These are phyloP conservation scores for Thraustochytrium sp. DNA, from an alignment of 352 stramenopile species.

Conservation along the genomic window DNA sequence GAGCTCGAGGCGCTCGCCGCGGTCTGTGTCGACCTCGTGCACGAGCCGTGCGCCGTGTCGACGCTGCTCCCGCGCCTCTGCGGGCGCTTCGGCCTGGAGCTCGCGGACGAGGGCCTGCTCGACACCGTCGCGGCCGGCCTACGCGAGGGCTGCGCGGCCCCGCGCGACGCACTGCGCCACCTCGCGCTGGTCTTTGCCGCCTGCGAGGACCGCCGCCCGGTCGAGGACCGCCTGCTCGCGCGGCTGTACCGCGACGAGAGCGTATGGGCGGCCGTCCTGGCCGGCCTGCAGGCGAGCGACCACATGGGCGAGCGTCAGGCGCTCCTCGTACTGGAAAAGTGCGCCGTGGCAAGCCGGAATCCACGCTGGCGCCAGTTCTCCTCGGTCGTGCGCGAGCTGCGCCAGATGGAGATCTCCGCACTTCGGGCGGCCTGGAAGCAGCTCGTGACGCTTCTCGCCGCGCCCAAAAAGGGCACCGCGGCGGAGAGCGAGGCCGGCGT, in stretches of 20 bases:
- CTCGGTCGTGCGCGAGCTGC: background rate
- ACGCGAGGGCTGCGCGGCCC: background rate
- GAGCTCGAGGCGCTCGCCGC: background rate
- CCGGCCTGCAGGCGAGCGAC: background rate
- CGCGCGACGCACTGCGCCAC: background rate
- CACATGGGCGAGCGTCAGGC: background rate
- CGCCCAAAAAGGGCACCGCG: no score
- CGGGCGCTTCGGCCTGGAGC: background rate
- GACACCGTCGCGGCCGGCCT: background rate
- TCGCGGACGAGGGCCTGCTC: background rate
- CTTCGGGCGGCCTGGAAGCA: background rate
- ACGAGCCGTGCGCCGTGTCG: background rate
- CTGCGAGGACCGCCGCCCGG: background rate
- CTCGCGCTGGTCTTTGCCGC: constrained; percentile 1
- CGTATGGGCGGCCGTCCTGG: background rate
- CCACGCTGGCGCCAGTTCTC: background rate
- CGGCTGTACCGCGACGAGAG: background rate
- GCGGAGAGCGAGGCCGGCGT: no score
- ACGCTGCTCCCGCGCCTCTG: background rate
- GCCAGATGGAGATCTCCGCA: background rate
- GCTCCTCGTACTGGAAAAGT: background rate
- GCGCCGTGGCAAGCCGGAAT: background rate
- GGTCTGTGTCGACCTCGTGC: background rate
- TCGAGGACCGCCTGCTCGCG: background rate
- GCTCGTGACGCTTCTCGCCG: background rate